Conservation (phyloP, 2,329 filamentous ascomycete species). For the Nemania abortiva region DNA sequence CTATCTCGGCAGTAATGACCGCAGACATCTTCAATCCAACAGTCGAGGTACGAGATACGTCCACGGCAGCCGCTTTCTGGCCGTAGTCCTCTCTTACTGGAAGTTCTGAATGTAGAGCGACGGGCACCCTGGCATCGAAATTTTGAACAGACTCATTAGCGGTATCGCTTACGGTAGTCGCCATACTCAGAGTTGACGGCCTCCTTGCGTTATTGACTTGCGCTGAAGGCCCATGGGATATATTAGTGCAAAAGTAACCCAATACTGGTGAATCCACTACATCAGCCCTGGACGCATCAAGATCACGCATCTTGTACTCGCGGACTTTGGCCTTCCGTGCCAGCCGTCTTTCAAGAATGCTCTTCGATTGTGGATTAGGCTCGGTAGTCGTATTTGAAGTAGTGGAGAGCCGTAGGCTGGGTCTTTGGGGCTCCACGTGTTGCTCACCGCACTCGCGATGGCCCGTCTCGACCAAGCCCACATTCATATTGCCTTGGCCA, state of each 20-base stretch:
- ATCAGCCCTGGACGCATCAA: slow-evolving; percentile 40
- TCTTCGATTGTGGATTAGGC: slow-evolving; percentile 25
- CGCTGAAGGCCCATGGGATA: slow-evolving; percentile 23
- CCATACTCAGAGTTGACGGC: slow-evolving; percentile 20
- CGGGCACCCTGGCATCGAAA: neutral
- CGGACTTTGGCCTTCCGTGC: slow-evolving; percentile 44
- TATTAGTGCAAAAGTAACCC: slow-evolving; percentile 41
- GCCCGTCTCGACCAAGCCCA: neutral
- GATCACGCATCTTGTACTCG: slow-evolving; percentile 44
- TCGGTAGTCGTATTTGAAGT: slow-evolving; percentile 8
- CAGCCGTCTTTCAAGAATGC: slow-evolving; percentile 43
- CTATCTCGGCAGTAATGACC: slow-evolving; percentile 38
- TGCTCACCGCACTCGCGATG: slow-evolving; percentile 7
- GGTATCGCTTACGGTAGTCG: slow-evolving; percentile 12
- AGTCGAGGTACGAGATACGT: neutral
- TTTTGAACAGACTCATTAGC: slow-evolving; percentile 9
- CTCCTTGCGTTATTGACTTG: slow-evolving; percentile 18
- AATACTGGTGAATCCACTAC: slow-evolving; percentile 42
- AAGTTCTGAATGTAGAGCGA: neutral
- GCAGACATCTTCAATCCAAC: slow-evolving; percentile 35
- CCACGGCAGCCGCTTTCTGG: neutral
- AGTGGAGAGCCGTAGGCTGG: slow-evolving; percentile 13
- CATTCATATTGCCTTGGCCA: neutral
- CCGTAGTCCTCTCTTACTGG: neutral
- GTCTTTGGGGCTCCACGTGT: neutral